phyloP scores from a whole-genome alignment of 768 basidiomycete species.

The Amanita phalloides region DNA sequence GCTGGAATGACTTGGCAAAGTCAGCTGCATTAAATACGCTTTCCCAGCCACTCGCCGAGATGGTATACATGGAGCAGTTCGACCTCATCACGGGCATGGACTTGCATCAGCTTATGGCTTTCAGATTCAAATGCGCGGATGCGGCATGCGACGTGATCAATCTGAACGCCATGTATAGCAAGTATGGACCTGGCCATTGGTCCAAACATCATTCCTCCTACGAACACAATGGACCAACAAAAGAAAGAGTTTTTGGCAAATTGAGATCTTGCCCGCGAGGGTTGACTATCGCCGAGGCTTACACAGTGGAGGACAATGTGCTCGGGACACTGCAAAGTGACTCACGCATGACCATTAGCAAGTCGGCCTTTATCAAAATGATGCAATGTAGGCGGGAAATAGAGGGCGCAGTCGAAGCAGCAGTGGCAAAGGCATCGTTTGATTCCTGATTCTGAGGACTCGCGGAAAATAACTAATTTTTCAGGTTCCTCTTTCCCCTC shows the following conservation, averaged over 20 bases:
- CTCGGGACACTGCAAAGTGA: background rate
- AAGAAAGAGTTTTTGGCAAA: background rate
- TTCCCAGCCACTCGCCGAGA: background rate
- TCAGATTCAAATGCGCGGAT: background rate
- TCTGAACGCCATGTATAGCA: background rate
- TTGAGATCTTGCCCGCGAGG: background rate
- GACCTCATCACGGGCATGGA: background rate
- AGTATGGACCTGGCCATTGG: background rate
- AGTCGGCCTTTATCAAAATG: background rate
- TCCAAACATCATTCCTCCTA: no score
- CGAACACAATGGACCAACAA: background rate
- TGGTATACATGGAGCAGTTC: background rate
- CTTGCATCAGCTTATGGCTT: background rate
- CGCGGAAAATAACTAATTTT: background rate
- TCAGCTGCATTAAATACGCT: constrained; percentile 2
- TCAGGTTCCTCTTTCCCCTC: background rate
- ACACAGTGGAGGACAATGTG: background rate
- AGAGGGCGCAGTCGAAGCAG: background rate
- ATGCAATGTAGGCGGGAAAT: background rate
- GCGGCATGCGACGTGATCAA: background rate
- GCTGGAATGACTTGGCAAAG: background rate
- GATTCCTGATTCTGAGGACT: background rate
- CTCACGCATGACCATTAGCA: background rate
- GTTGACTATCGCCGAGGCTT: background rate
- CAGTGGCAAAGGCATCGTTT: background rate